Evolutionary conservation across 2,329 filamentous ascomycete species (phyloP), one percentile per base, ranked within the genome.

Genomic region (Phyllosticta paracitricarpa): DNA sequence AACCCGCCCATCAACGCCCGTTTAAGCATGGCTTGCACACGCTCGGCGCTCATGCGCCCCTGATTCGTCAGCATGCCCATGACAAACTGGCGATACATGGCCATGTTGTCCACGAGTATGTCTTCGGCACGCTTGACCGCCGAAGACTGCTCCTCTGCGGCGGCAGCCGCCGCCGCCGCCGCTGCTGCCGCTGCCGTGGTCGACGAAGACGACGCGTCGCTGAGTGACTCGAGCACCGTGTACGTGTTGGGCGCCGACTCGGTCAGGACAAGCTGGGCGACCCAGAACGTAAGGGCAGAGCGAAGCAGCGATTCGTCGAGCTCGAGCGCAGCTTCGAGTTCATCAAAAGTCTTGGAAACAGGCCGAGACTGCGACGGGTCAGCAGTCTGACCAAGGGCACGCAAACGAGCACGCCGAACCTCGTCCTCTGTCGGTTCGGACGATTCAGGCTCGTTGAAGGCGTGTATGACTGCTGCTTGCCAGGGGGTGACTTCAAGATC

Each of bases 51-150:
- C 89, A 97, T 94, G 28, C 88, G 84, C 19, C 88, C 88, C 67
- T 91, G 88, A 73, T 97, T 97, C 64, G 91, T 97, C 74, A 99
- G 78, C 94, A 99, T 97, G 58, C 90, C 91, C 61, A 91, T 80
- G 62, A 99, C 91, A 72, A 96, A 97, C 69, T 92, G 88, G 84
- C 89, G 91, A 74, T 97, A 96, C 51, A 96, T 82, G 53, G 81
- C 79, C 72, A 84, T 84, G 68, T 85, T 85, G 71, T 89, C 87
- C 65, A 84, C 81, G 24, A 88, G 82, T 33, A 89, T 78, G 14
- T 82, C 82, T 51, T 83, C 78, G 62, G 80, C 77, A 4, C 78
- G 74, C 60, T 77, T 74, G 66, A 76, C 81, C 4, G 78, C 81
- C 25, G 78, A 78, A 24, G 77, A 79, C 48, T 75, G 67, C 54